Base-by-base conservation (phyloP, 371 early-diverging fungal species). In the Mortierella sp. region DNA sequence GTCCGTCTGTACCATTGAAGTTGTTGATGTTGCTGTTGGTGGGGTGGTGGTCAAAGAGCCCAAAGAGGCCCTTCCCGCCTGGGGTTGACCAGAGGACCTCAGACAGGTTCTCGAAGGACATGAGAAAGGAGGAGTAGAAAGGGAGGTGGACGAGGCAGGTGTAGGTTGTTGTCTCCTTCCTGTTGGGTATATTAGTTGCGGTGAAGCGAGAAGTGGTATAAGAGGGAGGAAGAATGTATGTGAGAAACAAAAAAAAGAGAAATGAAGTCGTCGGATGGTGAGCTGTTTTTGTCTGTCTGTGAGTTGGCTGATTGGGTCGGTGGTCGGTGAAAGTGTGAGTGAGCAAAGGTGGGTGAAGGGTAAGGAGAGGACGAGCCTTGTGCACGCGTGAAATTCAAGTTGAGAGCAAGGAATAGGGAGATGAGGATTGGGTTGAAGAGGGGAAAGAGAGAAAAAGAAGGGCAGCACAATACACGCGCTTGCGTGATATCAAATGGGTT, bases 31-130 rank as follows among this genome's bases (percentile, higher is more conserved):
- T 54, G 60, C 74, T 43, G 41, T 43, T 49, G 48, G 55, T 4
- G 44, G 44, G 35, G 35, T 68, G 70, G 48, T 74, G 55, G 71
- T 71, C 75, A 55, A 85, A 76, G 74, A 85, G 79, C 38, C 72
- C 78, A 76, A 85, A 72, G 72, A 85, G 74, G 77, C 85, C 70
- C 3, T 43, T 35, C 18, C 83, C 77, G 18, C 79, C 82, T 60
- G 85, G 70, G 29, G 81, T 78, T 27, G 85, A 85, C 85, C 85
- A 85, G 71, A 85, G 85, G 51, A 85, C 79, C 72, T 85, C 79
- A 24, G 85, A 85, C 18, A 85, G 75, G 76, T 81, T 81, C 77
- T 85, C 85, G 24, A 81, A 71, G 38, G 85, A 75, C 85, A 85
- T 85, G 72, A 24, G n/a, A n/a, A 16, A 32, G 8, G 38, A 56